Conservation (phyloP, 2,329 filamentous ascomycete species). For the Diaporthe vexans region DNA sequence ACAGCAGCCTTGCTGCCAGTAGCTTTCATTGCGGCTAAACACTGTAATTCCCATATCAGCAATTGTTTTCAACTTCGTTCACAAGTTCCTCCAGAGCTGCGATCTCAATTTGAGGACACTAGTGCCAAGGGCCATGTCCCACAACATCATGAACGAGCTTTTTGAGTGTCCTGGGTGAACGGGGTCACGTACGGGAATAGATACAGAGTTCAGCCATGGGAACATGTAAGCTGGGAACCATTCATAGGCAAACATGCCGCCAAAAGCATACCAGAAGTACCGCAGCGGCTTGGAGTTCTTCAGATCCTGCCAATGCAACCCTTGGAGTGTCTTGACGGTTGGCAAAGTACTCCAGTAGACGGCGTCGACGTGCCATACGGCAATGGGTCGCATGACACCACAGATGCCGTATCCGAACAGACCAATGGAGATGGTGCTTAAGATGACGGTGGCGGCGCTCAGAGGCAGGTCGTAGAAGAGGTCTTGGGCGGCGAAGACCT, state of each 20-base stretch:
- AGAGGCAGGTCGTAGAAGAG: constrained; percentile 66
- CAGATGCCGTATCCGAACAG: constrained; percentile 69
- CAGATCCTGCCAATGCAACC: constrained; percentile 66
- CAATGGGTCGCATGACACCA: constrained; percentile 66
- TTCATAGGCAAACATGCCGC: constrained; percentile 64
- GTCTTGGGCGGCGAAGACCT: constrained; percentile 63
- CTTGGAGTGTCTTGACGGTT: constrained; percentile 66
- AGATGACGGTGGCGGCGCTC: constrained; percentile 60
- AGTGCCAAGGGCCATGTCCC: not conserved
- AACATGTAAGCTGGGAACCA: constrained; percentile 69
- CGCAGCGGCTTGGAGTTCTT: constrained; percentile 65
- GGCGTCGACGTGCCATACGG: constrained; percentile 68
- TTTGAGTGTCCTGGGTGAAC: not conserved
- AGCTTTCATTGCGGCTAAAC: constrained; percentile 65
- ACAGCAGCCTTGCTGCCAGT: constrained; percentile 59
- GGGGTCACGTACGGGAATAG: constrained; percentile 54
- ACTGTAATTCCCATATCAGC: constrained; percentile 45
- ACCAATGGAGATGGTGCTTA: constrained; percentile 66
- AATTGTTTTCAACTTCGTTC: too few species aligned
- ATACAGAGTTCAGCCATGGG: constrained; percentile 68
- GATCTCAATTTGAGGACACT: not conserved
- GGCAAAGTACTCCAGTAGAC: constrained; percentile 70
- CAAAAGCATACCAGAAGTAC: constrained; percentile 66
- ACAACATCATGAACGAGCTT: not conserved
- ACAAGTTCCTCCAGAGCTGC: too few species aligned